Evolutionary conservation across 164 flowering plant genomes (phyloP).

Genomic region (grape (Vitis vinifera)): ASM3070453v1 NC_081813.1:20328001-20328500

Average conservation of each 20-base stretch:
- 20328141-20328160: no score
- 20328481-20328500: no score
- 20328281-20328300: conserved; percentile 53
- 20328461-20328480: no score
- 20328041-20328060: no score
- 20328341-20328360: background rate
- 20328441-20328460: background rate
- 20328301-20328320: background rate
- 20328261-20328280: conserved; percentile 70
- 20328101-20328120: no score
- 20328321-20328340: background rate
- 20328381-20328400: conserved; percentile 69
- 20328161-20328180: no score
- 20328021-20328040: no score
- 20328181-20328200: conserved; percentile 8
- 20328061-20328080: no score
- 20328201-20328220: conserved; percentile 75
- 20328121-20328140: no score
- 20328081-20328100: no score
- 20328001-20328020: no score
- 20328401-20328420: conserved; percentile 71
- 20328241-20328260: conserved; percentile 83
- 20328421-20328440: conserved; percentile 86
- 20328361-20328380: conserved; percentile 2
- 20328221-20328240: conserved; percentile 74